Percentiles rank a stretch among this genome's conserved stretches.
Evolutionary conservation across 2,329 filamentous ascomycete species (phyloP).

Genomic region (Madurella fahalii): DNA sequence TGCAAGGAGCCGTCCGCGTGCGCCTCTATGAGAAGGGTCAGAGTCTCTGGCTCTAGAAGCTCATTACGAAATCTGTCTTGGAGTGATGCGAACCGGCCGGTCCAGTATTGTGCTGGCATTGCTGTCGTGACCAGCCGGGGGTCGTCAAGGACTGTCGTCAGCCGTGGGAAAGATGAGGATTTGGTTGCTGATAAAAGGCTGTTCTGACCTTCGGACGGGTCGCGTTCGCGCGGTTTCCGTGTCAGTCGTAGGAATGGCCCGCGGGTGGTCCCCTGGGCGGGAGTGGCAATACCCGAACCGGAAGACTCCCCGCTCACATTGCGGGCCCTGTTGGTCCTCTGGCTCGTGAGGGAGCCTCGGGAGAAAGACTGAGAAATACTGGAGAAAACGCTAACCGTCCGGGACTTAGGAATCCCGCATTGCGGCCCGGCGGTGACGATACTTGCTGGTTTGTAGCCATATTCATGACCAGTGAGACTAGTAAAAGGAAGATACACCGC

Average conservation of each 20-base stretch:
- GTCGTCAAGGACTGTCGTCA: constrained; percentile 20
- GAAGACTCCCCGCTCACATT: constrained; percentile 16
- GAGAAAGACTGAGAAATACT: constrained; percentile 23
- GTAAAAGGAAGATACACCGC: constrained; percentile 1
- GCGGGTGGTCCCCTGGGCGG: background rate
- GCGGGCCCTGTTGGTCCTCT: constrained; percentile 11
- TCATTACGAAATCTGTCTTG: constrained; percentile 52
- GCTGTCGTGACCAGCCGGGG: constrained; percentile 36
- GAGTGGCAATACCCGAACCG: background rate
- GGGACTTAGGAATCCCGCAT: constrained; percentile 16
- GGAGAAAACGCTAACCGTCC: constrained; percentile 20
- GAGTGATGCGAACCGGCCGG: constrained; percentile 55
- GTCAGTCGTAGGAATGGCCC: background rate
- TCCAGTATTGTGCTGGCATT: constrained; percentile 55
- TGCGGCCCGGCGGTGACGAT: background rate
- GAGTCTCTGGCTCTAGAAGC: constrained; percentile 23
- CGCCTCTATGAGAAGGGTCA: constrained; percentile 23
- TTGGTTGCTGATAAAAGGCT: background rate
- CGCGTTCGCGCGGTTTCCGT: background rate
- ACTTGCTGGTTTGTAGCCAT: background rate
- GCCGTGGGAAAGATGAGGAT: background rate
- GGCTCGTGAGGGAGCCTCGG: constrained; percentile 14
- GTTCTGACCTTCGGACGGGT: background rate
- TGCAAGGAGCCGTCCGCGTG: constrained; percentile 2
- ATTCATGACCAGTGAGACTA: background rate